Base-by-base conservation (phyloP, 768 basidiomycete genomes). In the Phaeotremella fagi region DNA sequence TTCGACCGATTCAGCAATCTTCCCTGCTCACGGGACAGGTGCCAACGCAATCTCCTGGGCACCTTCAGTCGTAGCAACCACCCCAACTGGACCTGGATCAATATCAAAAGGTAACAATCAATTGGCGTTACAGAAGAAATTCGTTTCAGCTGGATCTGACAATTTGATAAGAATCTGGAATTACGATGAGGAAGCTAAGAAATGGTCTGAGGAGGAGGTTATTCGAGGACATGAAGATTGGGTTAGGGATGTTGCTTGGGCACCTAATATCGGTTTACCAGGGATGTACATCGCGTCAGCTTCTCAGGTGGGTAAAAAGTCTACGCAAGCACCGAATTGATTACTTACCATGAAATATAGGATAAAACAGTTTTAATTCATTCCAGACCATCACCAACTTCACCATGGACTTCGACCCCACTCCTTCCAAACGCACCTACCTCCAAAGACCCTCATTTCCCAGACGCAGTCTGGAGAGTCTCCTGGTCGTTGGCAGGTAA, bases 211-310 rank as follows among this genome's bases (percentile, higher is more conserved):
- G 64, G 92, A 91, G 72, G 91, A 94, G 65, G 82, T 80, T 0
- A 82, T 99, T 22, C 87, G 89, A 45, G 91, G 90, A 0, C 94
- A 99, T 74, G 82, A 86, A 0, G 94, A 99, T 74, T 99, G 94
- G 94, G 92, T 99, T 20, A 81, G 94, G 43, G 94, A 98, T 71
- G 92, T 97, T n/a, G 89, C 94, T 0, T 98, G 92, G 91, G 92
- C 92, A 1, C 94, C 95, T 0, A 95, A 90, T 62, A 92, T 97
- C 58, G 95, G 95, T 0, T 80, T 98, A 15, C 90, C 94, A 0
- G 82, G 90, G 57, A 87, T 85, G 69, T 97, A 97, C 75, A 89
- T 99, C 57, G 95, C 95, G 4, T 92, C 91, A 1, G 90, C 90
- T 0, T 91, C 89, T 0, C 92, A 97, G 78, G 83, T 83, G 47